phyloP scores from a whole-genome alignment of 1,139 yeast genomes.

The Geotrichum candidum region DNA sequence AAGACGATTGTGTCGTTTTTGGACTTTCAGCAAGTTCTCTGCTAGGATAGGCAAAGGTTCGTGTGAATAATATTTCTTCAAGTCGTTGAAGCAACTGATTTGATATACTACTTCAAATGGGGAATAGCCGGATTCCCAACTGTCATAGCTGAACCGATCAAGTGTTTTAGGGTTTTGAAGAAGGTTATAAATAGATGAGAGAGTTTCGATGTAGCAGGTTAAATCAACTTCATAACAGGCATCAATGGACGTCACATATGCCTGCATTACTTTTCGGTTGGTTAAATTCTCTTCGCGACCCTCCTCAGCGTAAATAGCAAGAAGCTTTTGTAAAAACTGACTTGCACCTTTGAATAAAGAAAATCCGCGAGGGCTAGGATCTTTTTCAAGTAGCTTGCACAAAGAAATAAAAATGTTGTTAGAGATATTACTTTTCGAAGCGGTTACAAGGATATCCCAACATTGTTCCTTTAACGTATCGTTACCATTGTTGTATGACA shows the following conservation, averaged over 20 bases:
- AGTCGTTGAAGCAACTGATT: slow-evolving; percentile 6
- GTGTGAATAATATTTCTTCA: slow-evolving; percentile 5
- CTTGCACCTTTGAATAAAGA: slow-evolving; percentile 43
- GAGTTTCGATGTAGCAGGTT: slow-evolving; percentile 28
- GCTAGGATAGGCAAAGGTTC: slow-evolving; percentile 1
- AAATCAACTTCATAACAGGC: slow-evolving; percentile 21
- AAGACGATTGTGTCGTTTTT: slow-evolving; percentile 2
- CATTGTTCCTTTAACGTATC: slow-evolving; percentile 29
- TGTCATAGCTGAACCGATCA: slow-evolving; percentile 33
- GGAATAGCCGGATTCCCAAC: slow-evolving; percentile 47
- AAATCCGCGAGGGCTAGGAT: slow-evolving; percentile 37
- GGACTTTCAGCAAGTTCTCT: background rate
- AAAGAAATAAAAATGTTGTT: slow-evolving; percentile 36
- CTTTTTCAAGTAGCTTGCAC: slow-evolving; percentile 38
- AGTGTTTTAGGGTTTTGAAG: slow-evolving; percentile 23
- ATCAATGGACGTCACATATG: slow-evolving; percentile 27
- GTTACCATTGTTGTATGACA: slow-evolving; percentile 38
- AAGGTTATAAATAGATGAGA: slow-evolving; percentile 26
- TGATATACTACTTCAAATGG: slow-evolving; percentile 36
- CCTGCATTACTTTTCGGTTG: slow-evolving; percentile 24
- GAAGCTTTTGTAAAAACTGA: slow-evolving; percentile 27
- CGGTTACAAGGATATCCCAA: slow-evolving; percentile 37
- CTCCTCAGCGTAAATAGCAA: slow-evolving; percentile 18
- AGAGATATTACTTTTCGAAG: slow-evolving; percentile 38
- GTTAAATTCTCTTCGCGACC: slow-evolving; percentile 23